Conservation (phyloP, 2,329 filamentous ascomycete species). For the Exophiala aquamarina region DNA sequence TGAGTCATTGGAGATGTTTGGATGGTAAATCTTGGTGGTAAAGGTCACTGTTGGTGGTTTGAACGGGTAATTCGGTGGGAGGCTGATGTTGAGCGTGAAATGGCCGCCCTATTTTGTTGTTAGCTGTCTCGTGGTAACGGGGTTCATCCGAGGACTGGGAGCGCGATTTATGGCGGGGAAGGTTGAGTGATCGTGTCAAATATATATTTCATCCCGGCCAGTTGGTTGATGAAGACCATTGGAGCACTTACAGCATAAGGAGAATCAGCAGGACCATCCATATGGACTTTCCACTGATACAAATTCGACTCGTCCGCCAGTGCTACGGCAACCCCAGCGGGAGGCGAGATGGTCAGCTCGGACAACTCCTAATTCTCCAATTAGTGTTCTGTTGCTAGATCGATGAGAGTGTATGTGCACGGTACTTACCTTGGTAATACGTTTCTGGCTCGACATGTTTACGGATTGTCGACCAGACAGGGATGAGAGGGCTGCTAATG, state of each 20-base stretch:
- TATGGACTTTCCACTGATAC: conserved; percentile 66
- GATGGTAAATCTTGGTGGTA: conserved; percentile 90
- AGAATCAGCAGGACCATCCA: conserved; percentile 66
- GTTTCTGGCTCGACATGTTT: conserved; percentile 39
- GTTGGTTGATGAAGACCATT: conserved; percentile 3
- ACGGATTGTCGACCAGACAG: not conserved
- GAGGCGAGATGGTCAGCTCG: conserved; percentile 58
- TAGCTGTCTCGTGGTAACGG: too few relatives aligned
- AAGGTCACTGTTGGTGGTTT: conserved; percentile 80
- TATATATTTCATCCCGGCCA: too few relatives aligned
- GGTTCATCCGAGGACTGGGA: too few relatives aligned
- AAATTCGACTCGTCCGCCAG: conserved; percentile 64
- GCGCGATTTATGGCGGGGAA: too few relatives aligned
- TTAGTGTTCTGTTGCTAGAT: conserved; percentile 7
- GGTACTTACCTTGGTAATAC: conserved; percentile 45
- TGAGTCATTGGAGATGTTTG: conserved; percentile 62
- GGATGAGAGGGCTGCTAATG: too few relatives aligned
- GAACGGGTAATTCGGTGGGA: conserved; percentile 85
- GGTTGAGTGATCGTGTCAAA: too few relatives aligned
- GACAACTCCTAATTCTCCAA: conserved; percentile 53
- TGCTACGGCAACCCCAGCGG: conserved; percentile 56
- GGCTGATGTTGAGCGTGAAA: conserved; percentile 70
- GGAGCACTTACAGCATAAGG: conserved; percentile 60
- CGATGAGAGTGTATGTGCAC: not conserved
- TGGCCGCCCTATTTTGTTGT: conserved; percentile 57